Evolutionary conservation across 2,329 filamentous ascomycete species (phyloP), one percentile per base, ranked within the genome.

Genomic region (Fusarium abutilonis): DNA sequence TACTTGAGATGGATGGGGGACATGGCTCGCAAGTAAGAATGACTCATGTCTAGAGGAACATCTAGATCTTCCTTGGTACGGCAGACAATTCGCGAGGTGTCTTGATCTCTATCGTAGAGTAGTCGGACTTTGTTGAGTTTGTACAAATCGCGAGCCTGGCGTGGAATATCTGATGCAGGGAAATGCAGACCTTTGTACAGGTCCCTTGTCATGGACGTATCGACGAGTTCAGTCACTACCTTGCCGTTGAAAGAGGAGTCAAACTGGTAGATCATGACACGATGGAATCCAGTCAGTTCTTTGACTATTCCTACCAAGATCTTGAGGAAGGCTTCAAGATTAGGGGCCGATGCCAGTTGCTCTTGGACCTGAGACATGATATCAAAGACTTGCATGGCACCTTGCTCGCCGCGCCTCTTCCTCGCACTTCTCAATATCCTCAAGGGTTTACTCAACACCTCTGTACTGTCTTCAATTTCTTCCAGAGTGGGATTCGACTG

Each of bases 221-320:
- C 91, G 9, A 96, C 90, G 10, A 96, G 79, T 73, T 97, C 93
- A 1, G 92, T 92, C 5, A 96, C 92, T 1, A 96, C 92, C 52
- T 90, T 88, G 15, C 92, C 93, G 68, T 96, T 96, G 81, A 89
- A 95, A 1, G 82, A 76, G 5, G 87, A 81, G 73, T 97, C 93
- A 63, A 97, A 97, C 73, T 96, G 92, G 70, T 96, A 97, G 2
- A 97, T 84, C 91, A 97, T 93, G 43, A 96, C 91, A 11, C 93
- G 89, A 71, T 96, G 93, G 64, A 97, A 97, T 0, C 93, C 92
- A 0, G 92, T 96, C 44, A 97, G 74, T 70, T 97, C 93, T 71
- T 96, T 96, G 31, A 96, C 86, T 8, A 97, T 89, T 1, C 92
- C 92, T 0, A 94, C 90, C 4, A 95, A 76, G 6, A 93, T 88